Evolutionary conservation across 805 yeast genomes (phyloP), one percentile per base, ranked within the genome.

Genomic region (Saccharomycopsis malanga): DNA sequence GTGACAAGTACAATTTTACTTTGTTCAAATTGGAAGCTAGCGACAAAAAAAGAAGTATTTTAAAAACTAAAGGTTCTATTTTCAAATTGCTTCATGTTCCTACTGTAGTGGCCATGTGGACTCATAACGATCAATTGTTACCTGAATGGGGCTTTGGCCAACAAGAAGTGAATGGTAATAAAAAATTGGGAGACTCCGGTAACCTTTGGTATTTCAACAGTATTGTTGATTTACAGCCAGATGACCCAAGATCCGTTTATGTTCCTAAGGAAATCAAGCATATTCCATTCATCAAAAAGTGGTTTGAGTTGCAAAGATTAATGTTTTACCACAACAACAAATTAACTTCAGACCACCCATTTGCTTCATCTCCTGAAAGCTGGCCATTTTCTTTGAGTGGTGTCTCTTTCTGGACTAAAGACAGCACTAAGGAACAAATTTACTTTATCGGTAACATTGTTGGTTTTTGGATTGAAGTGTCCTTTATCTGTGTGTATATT

Each of bases 71-170:
- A 61, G 83, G 81, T 4, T 75, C 86, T 3, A 66, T 74, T 9
- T 66, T 93, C 60, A 81, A 81, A 57, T 59, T 93, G 21, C 67
- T 88, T 50, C 98, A 93, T 61, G 82, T 79, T 21, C 88, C 83
- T 46, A 86, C 96, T 1, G 77, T 83, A 42, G 98, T 94, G 39
- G 91, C 96, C 17, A 75, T 93, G 77, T 89, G 96, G 94, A 83
- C 96, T 4, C 95, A 87, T 59, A 74, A 81, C 57, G 95, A 86
- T 58, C 80, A 75, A 49, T 61, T 77, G 37, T 76, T 93, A 50
- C 98, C 99, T 17, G 97, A 87, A 14, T 93, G 99, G 99, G 98
- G 84, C 1, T 85, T 79, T 62, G 68, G 70, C 45, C 98, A 93
- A 62, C 88, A 83, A 61, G 99, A 93, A 68, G 88, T 93, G 50